Conservation (phyloP, 192 early-diverging fungal genomes). For the Entomortierella beljakovae region DNA sequence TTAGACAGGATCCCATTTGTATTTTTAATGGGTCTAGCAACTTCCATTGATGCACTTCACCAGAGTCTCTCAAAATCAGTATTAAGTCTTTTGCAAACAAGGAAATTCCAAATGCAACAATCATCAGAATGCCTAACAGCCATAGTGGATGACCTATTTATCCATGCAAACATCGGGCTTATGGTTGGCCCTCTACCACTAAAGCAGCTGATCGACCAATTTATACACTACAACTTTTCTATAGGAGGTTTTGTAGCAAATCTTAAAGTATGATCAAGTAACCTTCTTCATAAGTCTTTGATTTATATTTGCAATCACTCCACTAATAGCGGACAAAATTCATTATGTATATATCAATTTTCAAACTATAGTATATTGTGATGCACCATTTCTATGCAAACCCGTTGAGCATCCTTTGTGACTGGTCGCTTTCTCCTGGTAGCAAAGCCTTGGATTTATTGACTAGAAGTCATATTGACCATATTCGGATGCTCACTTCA, state of each 20-base stretch:
- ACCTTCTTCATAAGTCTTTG: not conserved
- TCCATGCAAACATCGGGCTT: conserved; percentile 61
- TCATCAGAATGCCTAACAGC: conserved; percentile 74
- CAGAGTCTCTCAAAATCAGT: conserved; percentile 82
- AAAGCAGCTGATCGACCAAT: conserved; percentile 83
- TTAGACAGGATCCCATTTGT: conserved; percentile 79
- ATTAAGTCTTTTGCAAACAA: conserved; percentile 76
- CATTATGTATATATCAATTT: too few species aligned
- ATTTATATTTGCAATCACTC: too few species aligned
- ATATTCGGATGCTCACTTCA: conserved; percentile 78
- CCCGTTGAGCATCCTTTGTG: conserved; percentile 79
- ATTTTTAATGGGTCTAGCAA: conserved; percentile 87
- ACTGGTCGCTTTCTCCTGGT: conserved; percentile 16
- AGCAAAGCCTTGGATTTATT: conserved; percentile 48
- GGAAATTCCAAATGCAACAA: conserved; percentile 85
- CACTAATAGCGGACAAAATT: too few species aligned
- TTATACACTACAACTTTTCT: conserved; percentile 84
- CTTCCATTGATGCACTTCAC: conserved; percentile 83
- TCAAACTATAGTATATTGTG: conserved; percentile 70
- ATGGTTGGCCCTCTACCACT: conserved; percentile 79
- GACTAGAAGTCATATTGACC: conserved; percentile 67
- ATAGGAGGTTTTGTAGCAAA: conserved; percentile 77
- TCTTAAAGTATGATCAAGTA: conserved; percentile 65
- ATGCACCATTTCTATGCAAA: conserved; percentile 92
- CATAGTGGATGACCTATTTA: conserved; percentile 64